phyloP scores from a whole-genome alignment of 345 rosid genomes.

The Conringia planisiliqua region DNA sequence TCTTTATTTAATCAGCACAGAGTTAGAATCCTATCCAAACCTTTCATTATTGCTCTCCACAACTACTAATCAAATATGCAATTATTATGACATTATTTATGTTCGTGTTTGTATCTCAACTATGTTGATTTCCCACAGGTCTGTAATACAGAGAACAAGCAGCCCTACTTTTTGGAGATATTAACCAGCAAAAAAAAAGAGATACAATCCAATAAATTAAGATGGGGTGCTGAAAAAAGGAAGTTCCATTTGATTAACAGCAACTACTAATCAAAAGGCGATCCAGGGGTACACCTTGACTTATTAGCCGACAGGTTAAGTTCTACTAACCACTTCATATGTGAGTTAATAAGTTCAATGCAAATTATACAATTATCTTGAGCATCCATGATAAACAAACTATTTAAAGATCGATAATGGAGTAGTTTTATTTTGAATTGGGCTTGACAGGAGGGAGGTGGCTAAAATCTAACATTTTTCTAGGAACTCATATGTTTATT shows the following conservation, averaged over 20 bases:
- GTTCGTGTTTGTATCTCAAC: not conserved
- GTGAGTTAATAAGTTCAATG: not conserved
- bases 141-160: not conserved
- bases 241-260: not conserved
- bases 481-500: not conserved
- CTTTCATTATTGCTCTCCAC: conserved; percentile 26
- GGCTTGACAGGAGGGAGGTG: not conserved
- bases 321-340: conserved; percentile 1
- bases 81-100: conserved; percentile 20
- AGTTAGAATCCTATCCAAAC: conserved; percentile 23
- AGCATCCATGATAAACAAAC: not conserved
- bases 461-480: not conserved
- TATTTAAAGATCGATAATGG: not conserved
- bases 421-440: not conserved
- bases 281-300: not conserved
- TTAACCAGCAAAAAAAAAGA: not conserved
- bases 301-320: conserved; percentile 8
- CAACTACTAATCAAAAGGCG: not conserved
- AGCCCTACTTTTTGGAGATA: not conserved
- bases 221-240: not conserved
- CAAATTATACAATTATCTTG: not conserved
- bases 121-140: not conserved
- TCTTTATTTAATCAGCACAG: not conserved
- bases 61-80: conserved; percentile 28
- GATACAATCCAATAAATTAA: not conserved